Percentiles rank a stretch among this genome's conserved stretches.
These are phyloP conservation scores for Sugiyamaella mastotermitis DNA, from an alignment of 805 yeast species.

Conservation along the genomic window DNA sequence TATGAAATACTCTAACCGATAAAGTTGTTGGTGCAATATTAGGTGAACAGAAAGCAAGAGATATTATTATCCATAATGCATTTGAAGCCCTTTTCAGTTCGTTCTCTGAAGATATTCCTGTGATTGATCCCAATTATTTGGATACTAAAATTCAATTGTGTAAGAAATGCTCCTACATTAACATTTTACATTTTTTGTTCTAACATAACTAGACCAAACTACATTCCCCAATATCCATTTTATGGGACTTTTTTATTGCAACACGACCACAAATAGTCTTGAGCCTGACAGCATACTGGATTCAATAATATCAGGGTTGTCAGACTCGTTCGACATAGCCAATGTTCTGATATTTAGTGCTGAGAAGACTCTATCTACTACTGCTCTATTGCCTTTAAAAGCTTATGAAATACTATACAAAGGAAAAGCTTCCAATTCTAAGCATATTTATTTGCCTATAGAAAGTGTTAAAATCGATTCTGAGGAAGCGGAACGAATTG, in stretches of 20 bases:
- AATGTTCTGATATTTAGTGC: too few species aligned
- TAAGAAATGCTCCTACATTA: constrained; percentile 10
- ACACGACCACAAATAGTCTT: not conserved
- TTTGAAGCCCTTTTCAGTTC: constrained; percentile 24
- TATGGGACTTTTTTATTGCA: constrained; percentile 30
- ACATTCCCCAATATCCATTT: constrained; percentile 28
- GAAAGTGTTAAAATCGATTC: constrained; percentile 20
- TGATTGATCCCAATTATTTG: constrained; percentile 23
- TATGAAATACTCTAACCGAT: constrained; percentile 4
- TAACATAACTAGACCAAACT: constrained; percentile 18
- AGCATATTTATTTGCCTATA: constrained; percentile 17
- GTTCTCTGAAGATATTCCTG: constrained; percentile 7
- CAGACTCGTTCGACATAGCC: too few species aligned
- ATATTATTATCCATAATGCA: constrained; percentile 27
- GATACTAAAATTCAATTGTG: constrained; percentile 23
- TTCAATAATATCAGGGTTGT: too few species aligned
- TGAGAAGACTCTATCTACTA: too few species aligned
- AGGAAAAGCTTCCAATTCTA: not conserved
- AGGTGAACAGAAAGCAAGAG: constrained; percentile 27
- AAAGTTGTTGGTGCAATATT: constrained; percentile 30
- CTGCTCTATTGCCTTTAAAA: constrained; percentile 21
- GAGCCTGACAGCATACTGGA: too few species aligned
- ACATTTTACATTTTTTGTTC: not conserved
- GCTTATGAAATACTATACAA: constrained; percentile 18
- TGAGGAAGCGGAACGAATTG: constrained; percentile 28